Percentiles rank a stretch among this genome's conserved stretches.
These are phyloP conservation scores for Xylaria sp. DNA, from an alignment of 2,329 filamentous ascomycete genomes.

Conservation along the genomic window DNA sequence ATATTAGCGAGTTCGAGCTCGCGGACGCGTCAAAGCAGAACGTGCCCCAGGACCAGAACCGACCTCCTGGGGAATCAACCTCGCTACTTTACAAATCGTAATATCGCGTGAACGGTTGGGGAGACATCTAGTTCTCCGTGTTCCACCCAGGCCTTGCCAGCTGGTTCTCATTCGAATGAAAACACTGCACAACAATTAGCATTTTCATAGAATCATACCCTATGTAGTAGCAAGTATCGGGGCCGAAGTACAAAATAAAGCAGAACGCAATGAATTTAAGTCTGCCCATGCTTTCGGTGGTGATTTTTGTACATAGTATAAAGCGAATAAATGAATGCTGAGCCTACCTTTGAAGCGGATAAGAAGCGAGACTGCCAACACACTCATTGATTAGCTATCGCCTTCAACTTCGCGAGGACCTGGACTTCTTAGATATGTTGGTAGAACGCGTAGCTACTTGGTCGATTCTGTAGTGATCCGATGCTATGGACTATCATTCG, in stretches of 20 bases:
- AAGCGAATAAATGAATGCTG: no score
- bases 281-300: no score
- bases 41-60: not conserved
- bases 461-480: not conserved
- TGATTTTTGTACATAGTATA: no score
- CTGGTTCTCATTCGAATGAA: not conserved
- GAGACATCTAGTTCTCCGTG: not conserved
- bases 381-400: no score
- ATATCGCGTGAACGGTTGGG: not conserved
- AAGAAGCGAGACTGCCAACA: no score
- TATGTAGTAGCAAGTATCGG: no score
- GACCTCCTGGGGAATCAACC: not conserved
- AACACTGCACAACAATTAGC: no score
- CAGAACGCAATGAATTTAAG: no score
- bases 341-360: no score
- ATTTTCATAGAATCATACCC: no score
- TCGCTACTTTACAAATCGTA: not conserved
- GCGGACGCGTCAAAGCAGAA: constrained; percentile 18
- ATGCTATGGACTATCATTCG: not conserved
- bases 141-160: not conserved
- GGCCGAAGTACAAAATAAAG: no score
- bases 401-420: not conserved
- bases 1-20: constrained; percentile 44
- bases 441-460: not conserved
- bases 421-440: not conserved